phyloP scores from a whole-genome alignment of 1,139 yeast genomes.

The Blastobotrys apis region DNA sequence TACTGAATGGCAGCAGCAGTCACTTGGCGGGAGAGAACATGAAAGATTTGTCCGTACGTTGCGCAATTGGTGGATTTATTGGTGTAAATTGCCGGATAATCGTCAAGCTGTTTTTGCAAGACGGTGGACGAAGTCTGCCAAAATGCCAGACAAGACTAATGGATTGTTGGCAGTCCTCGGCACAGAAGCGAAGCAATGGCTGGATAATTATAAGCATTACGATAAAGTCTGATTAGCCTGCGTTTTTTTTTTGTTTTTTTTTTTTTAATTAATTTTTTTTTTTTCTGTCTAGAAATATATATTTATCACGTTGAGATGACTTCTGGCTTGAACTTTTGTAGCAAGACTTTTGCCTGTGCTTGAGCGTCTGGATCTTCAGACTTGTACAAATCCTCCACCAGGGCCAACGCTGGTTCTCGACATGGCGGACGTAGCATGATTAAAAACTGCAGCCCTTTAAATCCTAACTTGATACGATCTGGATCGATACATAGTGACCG shows the following conservation, averaged over 20 bases:
- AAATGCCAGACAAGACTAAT: slow-evolving; percentile 19
- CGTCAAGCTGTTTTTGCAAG: slow-evolving; percentile 30
- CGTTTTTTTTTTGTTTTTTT: not conserved
- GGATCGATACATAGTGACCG: slow-evolving; percentile 84
- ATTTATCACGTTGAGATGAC: slow-evolving; percentile 5
- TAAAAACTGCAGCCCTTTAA: slow-evolving; percentile 69
- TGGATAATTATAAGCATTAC: slow-evolving; percentile 28
- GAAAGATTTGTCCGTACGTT: slow-evolving; percentile 31
- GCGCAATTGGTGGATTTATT: slow-evolving; percentile 33
- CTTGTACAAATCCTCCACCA: slow-evolving; percentile 53
- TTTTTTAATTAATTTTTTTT: slow-evolving; percentile 2
- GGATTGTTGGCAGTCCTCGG: slow-evolving; percentile 30
- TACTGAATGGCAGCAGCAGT: slow-evolving; percentile 5
- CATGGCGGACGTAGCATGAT: slow-evolving; percentile 91
- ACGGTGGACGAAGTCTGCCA: slow-evolving; percentile 25
- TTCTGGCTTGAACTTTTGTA: slow-evolving; percentile 45
- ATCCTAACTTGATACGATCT: slow-evolving; percentile 71
- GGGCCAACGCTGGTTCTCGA: slow-evolving; percentile 57
- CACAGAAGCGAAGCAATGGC: slow-evolving; percentile 29
- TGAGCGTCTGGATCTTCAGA: slow-evolving; percentile 50
- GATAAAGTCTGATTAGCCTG: slow-evolving; percentile 24
- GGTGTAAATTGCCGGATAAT: slow-evolving; percentile 25
- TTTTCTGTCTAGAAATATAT: not conserved
- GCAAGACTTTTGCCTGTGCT: slow-evolving; percentile 50
- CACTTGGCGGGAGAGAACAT: slow-evolving; percentile 21